Evolutionary conservation across 495 filamentous ascomycete species (phyloP).

Genomic region (Annulohypoxylon maeteangense): DNA sequence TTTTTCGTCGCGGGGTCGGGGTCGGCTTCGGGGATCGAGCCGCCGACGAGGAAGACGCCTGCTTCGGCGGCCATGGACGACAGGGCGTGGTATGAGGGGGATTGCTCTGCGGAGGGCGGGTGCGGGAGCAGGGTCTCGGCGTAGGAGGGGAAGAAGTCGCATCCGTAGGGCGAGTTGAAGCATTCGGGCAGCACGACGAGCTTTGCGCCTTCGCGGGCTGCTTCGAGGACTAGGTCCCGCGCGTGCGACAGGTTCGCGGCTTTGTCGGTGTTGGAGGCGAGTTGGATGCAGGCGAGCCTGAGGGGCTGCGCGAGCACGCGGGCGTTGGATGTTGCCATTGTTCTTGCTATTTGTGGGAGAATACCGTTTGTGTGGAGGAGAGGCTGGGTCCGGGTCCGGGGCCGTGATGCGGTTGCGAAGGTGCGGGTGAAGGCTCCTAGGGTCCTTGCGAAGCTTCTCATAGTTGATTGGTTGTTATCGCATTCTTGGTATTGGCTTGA

Average conservation of each 20-base stretch:
- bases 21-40: constrained; percentile 88
- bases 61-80: constrained; percentile 80
- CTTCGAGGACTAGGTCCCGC: constrained; percentile 83
- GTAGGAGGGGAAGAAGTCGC: constrained; percentile 88
- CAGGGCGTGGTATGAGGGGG: constrained; percentile 86
- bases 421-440: constrained; percentile 19
- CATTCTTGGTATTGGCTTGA: constrained; percentile 9
- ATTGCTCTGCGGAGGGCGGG: constrained; percentile 74
- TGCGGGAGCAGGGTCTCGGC: constrained; percentile 87
- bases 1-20: constrained; percentile 59
- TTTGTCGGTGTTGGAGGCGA: constrained; percentile 86
- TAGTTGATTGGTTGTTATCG: constrained; percentile 21
- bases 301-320: constrained; percentile 74
- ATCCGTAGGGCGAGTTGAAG: constrained; percentile 98
- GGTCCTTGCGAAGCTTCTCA: constrained; percentile 35
- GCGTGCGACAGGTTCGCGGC: constrained; percentile 82
- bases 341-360: constrained; percentile 24
- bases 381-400: neutral
- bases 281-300: constrained; percentile 85
- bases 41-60: constrained; percentile 83
- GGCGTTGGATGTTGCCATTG: constrained; percentile 62
- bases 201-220: constrained; percentile 76
- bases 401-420: constrained; percentile 5
- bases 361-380: neutral
- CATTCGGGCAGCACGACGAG: constrained; percentile 83